Percentiles rank a stretch among this genome's conserved stretches.
Conservation (phyloP, 768 basidiomycete genomes). For the Lepiota venenata region DNA sequence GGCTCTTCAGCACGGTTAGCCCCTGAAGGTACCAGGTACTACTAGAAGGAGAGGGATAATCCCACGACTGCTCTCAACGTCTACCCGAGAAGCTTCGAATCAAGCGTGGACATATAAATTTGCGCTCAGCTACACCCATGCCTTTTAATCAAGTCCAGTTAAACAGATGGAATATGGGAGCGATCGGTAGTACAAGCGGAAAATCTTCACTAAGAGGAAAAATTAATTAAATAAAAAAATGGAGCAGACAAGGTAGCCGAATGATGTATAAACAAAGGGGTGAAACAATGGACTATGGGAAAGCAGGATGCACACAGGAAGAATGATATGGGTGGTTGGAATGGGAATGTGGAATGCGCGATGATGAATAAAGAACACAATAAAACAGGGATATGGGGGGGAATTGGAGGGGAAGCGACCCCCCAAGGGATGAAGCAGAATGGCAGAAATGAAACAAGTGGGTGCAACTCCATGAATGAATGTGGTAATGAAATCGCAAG, state of each 20-base stretch:
- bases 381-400: background rate
- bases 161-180: constrained; percentile 4
- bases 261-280: background rate
- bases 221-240: constrained; percentile 11
- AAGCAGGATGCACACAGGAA: background rate
- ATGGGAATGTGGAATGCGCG: background rate
- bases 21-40: no score
- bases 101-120: constrained; percentile 3
- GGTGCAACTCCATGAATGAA: constrained; percentile 6
- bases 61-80: no score
- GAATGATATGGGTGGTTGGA: background rate
- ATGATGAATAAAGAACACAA: no score
- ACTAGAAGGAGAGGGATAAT: no score
- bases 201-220: background rate
- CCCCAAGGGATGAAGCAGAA: background rate
- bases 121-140: constrained; percentile 3
- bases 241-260: constrained; percentile 6
- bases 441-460: background rate
- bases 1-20: no score
- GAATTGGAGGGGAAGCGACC: background rate
- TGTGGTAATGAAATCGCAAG: background rate
- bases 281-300: background rate
- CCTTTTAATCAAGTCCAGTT: background rate
- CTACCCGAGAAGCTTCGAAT: no score
- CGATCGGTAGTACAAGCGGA: constrained; percentile 7